phyloP scores from a whole-genome alignment of 75 land plant species.

The Sequoiadendron giganteum region DNA sequence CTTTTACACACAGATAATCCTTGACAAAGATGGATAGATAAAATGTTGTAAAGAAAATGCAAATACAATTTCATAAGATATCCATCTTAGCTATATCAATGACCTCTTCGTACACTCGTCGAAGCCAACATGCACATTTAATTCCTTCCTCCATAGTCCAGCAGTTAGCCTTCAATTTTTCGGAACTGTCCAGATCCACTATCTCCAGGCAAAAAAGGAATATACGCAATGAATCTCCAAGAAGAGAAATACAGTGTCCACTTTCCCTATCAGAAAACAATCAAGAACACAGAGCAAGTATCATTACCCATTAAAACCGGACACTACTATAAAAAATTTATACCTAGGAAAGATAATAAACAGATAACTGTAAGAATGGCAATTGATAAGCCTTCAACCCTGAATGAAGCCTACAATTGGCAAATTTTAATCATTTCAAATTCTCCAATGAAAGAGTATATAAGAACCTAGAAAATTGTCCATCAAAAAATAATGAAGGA shows the following conservation, averaged over 20 bases:
- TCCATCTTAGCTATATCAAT: neutral
- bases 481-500: neutral
- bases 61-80: neutral
- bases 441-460: neutral
- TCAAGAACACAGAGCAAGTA: neutral
- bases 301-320: neutral
- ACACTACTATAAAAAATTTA: neutral
- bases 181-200: conserved; percentile 19
- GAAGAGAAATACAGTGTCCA: conserved; percentile 58
- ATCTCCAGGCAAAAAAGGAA: conserved; percentile 69
- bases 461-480: neutral
- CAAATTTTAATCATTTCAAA: neutral
- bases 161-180: conserved; percentile 21
- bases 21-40: neutral
- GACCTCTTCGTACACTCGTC: conserved; percentile 95
- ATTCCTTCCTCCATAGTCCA: conserved; percentile 54
- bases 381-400: neutral
- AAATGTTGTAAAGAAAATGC: neutral
- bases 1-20: neutral
- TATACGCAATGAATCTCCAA: conserved; percentile 65
- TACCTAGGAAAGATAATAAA: conserved; percentile 2
- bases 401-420: neutral
- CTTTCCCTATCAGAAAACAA: conserved; percentile 46
- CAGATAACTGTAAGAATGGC: neutral
- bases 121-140: conserved; percentile 73